Base-by-base conservation (phyloP, 176 grass and related monocot genomes). In the Rhipidocladum racemiflorum region DNA sequence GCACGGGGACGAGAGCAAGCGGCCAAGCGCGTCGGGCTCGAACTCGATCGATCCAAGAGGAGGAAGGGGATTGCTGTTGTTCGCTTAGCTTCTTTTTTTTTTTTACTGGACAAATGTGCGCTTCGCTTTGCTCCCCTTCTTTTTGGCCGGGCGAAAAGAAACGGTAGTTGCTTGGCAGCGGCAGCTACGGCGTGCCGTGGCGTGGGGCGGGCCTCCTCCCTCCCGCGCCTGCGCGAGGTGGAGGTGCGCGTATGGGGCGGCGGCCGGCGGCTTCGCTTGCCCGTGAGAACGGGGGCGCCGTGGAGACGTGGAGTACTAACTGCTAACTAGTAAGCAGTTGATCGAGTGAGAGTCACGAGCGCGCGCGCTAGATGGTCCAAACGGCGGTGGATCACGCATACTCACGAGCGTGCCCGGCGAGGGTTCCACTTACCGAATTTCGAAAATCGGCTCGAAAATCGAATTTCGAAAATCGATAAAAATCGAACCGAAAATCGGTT, bases 81-180 rank as follows among this genome's bases (percentile, higher is more conserved):
- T 55, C 7, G 36, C 3, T 68, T 70, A 36, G 34, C 15, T 57
- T 50, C 14, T 17, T 80, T 36, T 53, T 34, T 34, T 60, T 81
- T n/a, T n/a, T n/a, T n/a, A n/a, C n/a, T n/a, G n/a, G n/a, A n/a
- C n/a, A n/a, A n/a, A n/a, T n/a, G n/a, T n/a, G n/a, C n/a, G n/a
- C 3, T 68, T 70, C 46, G 34, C 15, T 57, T 50, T 25, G 28
- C n/a, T 28, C 7, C 15, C 54, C 14, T 17, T 80, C 50, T 53
- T 34, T 34, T 60, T 81, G 35, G 66, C 51, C 36, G 24, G 40
- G 25, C 21, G 15, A 75, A 89, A 85, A 68, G 81, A 5, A 36
- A 50, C 27, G 38, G 16, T 35, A 38, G 85, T 49, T 69, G 75
- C 23, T 70, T 9, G 24, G 30, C 30, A 34, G 30, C 35, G 70